Conservation (phyloP, 352 stramenopile species). For the Labyrinthula sp. region DNA sequence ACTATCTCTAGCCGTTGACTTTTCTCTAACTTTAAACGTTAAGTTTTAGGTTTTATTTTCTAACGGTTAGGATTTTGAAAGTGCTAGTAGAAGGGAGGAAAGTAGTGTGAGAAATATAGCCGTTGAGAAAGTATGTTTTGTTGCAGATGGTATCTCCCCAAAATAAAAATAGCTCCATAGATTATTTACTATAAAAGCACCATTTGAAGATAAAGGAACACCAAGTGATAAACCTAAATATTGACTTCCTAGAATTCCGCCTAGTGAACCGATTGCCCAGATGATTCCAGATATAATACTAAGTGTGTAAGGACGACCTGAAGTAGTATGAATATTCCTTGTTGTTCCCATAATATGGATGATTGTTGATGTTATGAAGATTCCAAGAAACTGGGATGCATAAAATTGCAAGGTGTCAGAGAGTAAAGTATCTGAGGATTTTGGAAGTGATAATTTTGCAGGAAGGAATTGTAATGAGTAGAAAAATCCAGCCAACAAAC, state of each 20-base stretch:
- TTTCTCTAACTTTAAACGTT: too few species aligned
- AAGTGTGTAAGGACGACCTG: conserved; percentile 9
- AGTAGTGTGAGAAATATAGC: too few species aligned
- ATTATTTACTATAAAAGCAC: conserved; percentile 20
- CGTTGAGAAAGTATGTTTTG: too few species aligned
- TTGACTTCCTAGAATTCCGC: conserved; percentile 12
- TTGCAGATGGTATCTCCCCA: too few species aligned
- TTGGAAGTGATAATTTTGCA: conserved; percentile 16
- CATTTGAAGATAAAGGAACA: conserved; percentile 20
- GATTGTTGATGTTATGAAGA: conserved; percentile 15
- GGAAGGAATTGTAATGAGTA: conserved; percentile 23
- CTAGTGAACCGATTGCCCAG: conserved; percentile 13
- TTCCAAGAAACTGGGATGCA: conserved; percentile 26
- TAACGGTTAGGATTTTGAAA: too few species aligned
- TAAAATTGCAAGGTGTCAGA: conserved; percentile 17
- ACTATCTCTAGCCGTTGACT: too few species aligned
- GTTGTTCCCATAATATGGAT: conserved; percentile 3
- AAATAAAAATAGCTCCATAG: conserved; percentile 16
- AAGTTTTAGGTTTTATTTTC: too few species aligned
- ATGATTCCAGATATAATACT: conserved; percentile 16
- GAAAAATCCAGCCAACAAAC: conserved; percentile 5
- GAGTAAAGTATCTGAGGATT: conserved; percentile 8
- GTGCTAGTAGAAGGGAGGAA: too few species aligned
- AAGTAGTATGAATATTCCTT: not conserved
- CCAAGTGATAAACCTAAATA: not conserved